Evolutionary conservation across 2,329 filamentous ascomycete species (phyloP).

Genomic region (Ophiocordyceps camponoti-rufipedis): DNA sequence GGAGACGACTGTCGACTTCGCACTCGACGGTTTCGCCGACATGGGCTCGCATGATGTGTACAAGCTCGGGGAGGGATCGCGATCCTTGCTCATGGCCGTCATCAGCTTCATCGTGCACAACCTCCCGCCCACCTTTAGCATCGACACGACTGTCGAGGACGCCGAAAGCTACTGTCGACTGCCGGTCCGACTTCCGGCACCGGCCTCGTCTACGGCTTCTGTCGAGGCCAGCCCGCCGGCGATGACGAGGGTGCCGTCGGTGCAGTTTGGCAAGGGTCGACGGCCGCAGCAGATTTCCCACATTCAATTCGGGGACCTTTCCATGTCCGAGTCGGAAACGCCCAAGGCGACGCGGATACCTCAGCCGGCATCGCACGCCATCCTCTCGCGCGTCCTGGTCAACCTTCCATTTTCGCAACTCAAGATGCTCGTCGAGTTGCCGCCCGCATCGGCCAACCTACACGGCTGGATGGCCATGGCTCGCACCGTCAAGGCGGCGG

Average conservation of each 20-base stretch:
- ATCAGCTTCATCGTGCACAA: conserved; percentile 41
- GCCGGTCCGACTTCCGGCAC: conserved; percentile 10
- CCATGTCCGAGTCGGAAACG: conserved; percentile 16
- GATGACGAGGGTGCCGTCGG: conserved; percentile 19
- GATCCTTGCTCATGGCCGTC: conserved; percentile 33
- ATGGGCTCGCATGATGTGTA: conserved; percentile 25
- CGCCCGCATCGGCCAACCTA: conserved; percentile 26
- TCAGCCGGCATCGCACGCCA: conserved; percentile 19
- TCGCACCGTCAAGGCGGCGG: conserved; percentile 27
- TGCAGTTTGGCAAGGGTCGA: conserved; percentile 17
- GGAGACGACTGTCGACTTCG: conserved; percentile 41
- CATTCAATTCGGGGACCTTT: conserved; percentile 56
- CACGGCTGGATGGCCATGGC: conserved; percentile 31
- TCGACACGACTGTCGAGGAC: conserved; percentile 28
- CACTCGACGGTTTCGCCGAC: conserved; percentile 21
- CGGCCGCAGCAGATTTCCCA: conserved; percentile 36
- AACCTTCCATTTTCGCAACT: conserved; percentile 52
- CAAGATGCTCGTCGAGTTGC: conserved; percentile 44
- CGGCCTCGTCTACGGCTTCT: conserved; percentile 3
- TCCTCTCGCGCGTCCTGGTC: conserved; percentile 48
- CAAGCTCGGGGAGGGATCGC: conserved; percentile 31
- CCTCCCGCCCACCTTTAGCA: conserved; percentile 39
- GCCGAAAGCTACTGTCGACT: conserved; percentile 20
- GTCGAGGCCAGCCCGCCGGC: conserved; percentile 6
- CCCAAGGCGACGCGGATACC: conserved; percentile 9